phyloP scores from a whole-genome alignment of 352 stramenopile genomes.

The Thalassiosira pacifica region DNA sequence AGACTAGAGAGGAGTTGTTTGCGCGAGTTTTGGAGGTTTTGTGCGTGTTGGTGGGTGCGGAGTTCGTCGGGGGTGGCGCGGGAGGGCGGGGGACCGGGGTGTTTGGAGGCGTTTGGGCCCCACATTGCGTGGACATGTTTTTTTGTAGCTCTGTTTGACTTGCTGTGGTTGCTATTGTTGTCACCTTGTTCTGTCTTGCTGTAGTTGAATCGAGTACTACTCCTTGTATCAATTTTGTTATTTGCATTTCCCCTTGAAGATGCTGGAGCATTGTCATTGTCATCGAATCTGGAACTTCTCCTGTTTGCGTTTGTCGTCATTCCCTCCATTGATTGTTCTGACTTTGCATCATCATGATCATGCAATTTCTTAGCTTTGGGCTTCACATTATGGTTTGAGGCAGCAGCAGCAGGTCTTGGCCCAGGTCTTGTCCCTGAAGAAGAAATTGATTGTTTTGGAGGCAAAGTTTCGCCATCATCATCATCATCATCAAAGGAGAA shows the following conservation, averaged over 20 bases:
- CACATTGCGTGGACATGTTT: background rate
- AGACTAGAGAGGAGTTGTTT: background rate
- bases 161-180: constrained; percentile 1
- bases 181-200: background rate
- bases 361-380: too few species aligned
- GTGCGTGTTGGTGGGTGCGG: background rate
- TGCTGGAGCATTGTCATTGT: too few species aligned
- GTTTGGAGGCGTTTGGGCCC: background rate
- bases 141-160: background rate
- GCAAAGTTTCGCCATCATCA: background rate
- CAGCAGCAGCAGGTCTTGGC: too few species aligned
- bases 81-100: background rate
- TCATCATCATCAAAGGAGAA: constrained; percentile 6
- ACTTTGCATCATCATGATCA: too few species aligned
- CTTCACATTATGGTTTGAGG: too few species aligned
- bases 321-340: constrained; percentile 5
- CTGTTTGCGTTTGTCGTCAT: too few species aligned
- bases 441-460: too few species aligned
- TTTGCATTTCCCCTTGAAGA: constrained; percentile 7
- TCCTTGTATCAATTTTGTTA: background rate
- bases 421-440: too few species aligned
- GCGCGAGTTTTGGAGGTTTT: background rate
- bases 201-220: too few species aligned
- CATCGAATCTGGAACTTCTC: too few species aligned
- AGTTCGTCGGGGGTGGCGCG: background rate